phyloP scores from a whole-genome alignment of 2,329 filamentous ascomycete species.

The Kalmusia sp. region DNA sequence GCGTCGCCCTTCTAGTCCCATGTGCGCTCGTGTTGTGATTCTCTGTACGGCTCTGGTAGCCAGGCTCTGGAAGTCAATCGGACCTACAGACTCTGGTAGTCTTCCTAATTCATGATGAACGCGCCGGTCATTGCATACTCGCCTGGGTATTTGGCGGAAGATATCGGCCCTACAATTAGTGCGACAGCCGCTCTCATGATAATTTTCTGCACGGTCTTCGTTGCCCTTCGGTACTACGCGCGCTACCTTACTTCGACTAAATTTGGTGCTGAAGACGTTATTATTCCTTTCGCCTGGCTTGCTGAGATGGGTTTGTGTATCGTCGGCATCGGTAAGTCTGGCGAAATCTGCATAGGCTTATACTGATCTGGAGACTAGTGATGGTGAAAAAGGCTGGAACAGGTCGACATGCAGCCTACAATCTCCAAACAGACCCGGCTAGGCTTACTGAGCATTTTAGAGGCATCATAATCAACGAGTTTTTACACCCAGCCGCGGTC shows the following conservation, averaged over 20 bases:
- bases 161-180: conserved; percentile 21
- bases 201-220: conserved; percentile 21
- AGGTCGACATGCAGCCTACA: conserved; percentile 29
- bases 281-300: conserved; percentile 22
- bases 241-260: conserved; percentile 16
- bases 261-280: conserved; percentile 20
- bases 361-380: conserved; percentile 13
- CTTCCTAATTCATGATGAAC: conserved; percentile 1
- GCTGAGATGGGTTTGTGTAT: conserved; percentile 25
- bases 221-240: conserved; percentile 23
- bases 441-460: conserved; percentile 28
- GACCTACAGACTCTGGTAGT: conserved; percentile 1
- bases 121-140: background rate
- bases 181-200: conserved; percentile 21
- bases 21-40: background rate
- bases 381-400: conserved; percentile 32
- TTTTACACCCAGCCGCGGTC: conserved; percentile 32
- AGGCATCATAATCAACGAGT: conserved; percentile 32
- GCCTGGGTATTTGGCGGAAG: conserved; percentile 21
- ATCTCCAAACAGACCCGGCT: conserved; percentile 19
- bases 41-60: conserved; percentile 5
- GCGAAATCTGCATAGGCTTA: background rate
- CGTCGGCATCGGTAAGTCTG: conserved; percentile 25
- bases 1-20: background rate
- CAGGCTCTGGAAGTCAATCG: conserved; percentile 3